These are phyloP conservation scores for Rhododendron mucronatum DNA, from an alignment of 148 eudicot genomes.

Conservation along the genomic window DNA sequence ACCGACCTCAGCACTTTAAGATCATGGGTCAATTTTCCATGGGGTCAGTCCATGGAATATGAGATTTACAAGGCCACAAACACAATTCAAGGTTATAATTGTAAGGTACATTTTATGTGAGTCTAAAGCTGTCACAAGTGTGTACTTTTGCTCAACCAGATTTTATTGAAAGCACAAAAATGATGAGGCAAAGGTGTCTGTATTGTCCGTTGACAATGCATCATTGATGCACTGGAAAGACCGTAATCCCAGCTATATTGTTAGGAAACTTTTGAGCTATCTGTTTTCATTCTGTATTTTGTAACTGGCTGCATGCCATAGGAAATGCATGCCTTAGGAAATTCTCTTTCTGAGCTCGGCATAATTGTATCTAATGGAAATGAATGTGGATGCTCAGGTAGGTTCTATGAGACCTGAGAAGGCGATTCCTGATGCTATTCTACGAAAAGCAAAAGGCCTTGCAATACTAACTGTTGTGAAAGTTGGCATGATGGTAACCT, in stretches of 20 bases:
- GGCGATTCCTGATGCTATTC: slow-evolving; percentile 49
- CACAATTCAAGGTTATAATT: slow-evolving; percentile 38
- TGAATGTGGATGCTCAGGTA: slow-evolving; percentile 30
- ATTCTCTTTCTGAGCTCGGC: neutral
- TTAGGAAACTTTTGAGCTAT: neutral
- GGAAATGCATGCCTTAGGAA: neutral
- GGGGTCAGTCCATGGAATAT: slow-evolving; percentile 64
- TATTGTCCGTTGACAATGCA: neutral
- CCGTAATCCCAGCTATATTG: neutral
- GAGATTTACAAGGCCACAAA: slow-evolving; percentile 75
- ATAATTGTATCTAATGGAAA: neutral
- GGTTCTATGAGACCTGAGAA: slow-evolving; percentile 44
- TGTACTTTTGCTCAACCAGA: neutral
- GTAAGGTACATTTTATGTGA: slow-evolving; percentile 28
- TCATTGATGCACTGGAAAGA: neutral
- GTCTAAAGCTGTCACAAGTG: neutral
- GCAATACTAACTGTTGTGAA: slow-evolving; percentile 56
- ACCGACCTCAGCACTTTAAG: slow-evolving; percentile 61
- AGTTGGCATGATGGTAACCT: slow-evolving; percentile 64
- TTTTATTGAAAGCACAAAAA: neutral
- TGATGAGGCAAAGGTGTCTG: neutral
- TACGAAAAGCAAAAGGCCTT: slow-evolving; percentile 62
- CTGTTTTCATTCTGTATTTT: neutral
- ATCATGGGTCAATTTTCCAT: slow-evolving; percentile 70
- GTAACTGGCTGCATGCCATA: neutral